Conservation (phyloP, 306 rosid species). For the Acmispon strigosus region DNA sequence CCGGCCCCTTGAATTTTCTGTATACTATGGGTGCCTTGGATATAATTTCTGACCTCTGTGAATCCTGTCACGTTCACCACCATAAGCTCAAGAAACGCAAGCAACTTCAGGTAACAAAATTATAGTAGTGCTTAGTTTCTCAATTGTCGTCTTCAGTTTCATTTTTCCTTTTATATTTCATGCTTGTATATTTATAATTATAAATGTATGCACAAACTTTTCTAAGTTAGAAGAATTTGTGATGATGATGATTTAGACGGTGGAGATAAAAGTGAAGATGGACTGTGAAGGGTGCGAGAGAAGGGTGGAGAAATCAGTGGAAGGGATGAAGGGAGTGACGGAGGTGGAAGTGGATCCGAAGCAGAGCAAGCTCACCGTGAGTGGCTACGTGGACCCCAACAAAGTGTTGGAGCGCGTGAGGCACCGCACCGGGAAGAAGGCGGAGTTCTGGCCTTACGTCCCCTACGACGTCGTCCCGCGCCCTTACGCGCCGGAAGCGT, state of each 20-base stretch:
- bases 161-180: not conserved
- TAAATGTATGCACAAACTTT: no score
- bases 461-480: slow-evolving; percentile 62
- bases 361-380: slow-evolving; percentile 52
- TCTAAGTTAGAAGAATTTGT: no score
- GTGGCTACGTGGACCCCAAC: slow-evolving; percentile 41
- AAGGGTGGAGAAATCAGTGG: slow-evolving; percentile 52
- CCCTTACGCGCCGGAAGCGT: slow-evolving; percentile 52
- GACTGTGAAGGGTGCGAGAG: slow-evolving; percentile 78
- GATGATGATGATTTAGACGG: slow-evolving; percentile 33
- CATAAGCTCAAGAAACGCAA: slow-evolving; percentile 23
- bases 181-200: no score
- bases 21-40: slow-evolving; percentile 27
- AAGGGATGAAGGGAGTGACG: slow-evolving; percentile 61
- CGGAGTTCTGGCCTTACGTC: slow-evolving; percentile 59
- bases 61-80: slow-evolving; percentile 1
- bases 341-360: slow-evolving; percentile 47
- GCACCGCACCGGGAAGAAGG: slow-evolving; percentile 63
- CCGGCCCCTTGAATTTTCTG: no score
- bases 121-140: not conserved
- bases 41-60: slow-evolving; percentile 22
- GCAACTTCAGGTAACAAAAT: slow-evolving; percentile 45
- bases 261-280: slow-evolving; percentile 62
- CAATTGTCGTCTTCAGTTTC: not conserved
- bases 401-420: slow-evolving; percentile 51